Evolutionary conservation across 352 stramenopile species (phyloP).

Genomic region (Phytophthora litchii): DNA sequence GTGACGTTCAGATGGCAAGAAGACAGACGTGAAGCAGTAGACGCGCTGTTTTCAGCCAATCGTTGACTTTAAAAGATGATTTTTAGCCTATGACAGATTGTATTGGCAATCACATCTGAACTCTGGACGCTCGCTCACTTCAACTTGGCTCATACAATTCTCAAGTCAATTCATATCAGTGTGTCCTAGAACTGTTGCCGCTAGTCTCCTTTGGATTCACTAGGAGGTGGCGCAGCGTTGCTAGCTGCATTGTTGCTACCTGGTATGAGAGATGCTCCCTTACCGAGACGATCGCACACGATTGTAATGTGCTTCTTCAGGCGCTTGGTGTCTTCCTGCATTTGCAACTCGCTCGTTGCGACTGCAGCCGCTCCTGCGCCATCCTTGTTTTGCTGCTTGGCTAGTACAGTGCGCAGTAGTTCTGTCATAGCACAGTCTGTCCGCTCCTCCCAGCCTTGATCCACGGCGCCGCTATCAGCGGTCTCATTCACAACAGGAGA

Average conservation of each 20-base stretch:
- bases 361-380: conserved; percentile 22
- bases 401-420: conserved; percentile 78
- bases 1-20: conserved; percentile 7
- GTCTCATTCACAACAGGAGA: conserved; percentile 61
- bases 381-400: conserved; percentile 58
- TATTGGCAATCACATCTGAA: conserved; percentile 18
- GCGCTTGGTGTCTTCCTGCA: conserved; percentile 83
- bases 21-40: neutral
- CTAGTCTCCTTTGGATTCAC: conserved; percentile 35
- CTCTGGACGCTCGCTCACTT: conserved; percentile 14
- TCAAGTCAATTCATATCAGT: conserved; percentile 20
- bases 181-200: neutral
- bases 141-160: conserved; percentile 35
- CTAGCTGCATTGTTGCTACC: conserved; percentile 10
- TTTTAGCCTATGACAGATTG: conserved; percentile 1
- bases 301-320: conserved; percentile 93
- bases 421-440: conserved; percentile 87
- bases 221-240: conserved; percentile 9
- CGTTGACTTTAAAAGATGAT: neutral
- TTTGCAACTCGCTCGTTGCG: conserved; percentile 51
- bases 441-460: conserved; percentile 90
- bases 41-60: conserved; percentile 2
- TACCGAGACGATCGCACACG: conserved; percentile 86
- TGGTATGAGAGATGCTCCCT: conserved; percentile 61
- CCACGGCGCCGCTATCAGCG: conserved; percentile 35